A percentile compares a stretch with the other conserved stretches of the same genome.
phyloP scores from a whole-genome alignment of 768 basidiomycete species.

The Mycena galopus region DNA sequence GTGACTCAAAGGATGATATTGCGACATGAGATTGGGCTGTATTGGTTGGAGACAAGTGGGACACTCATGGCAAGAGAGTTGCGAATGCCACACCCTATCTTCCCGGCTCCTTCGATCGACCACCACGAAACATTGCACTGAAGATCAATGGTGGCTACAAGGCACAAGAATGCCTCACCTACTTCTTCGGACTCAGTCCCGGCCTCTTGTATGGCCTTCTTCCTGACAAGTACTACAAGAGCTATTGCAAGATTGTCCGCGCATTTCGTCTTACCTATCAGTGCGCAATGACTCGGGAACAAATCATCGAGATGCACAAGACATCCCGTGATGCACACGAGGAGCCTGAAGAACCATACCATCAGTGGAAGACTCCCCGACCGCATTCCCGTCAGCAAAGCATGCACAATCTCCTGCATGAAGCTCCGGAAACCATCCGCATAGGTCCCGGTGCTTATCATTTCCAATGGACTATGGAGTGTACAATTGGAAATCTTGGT shows the following conservation, averaged over 20 bases:
- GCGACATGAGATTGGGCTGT: constrained; percentile 48
- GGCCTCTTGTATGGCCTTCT: not conserved
- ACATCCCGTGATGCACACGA: not conserved
- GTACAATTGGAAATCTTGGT: no score
- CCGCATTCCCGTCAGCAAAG: not conserved
- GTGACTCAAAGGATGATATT: constrained; percentile 36
- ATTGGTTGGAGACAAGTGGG: constrained; percentile 32
- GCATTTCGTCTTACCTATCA: not conserved
- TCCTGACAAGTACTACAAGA: not conserved
- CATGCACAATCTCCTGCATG: not conserved
- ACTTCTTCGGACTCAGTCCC: no score
- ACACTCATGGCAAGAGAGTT: constrained; percentile 32
- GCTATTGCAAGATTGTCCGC: not conserved
- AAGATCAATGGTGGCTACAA: constrained; percentile 36
- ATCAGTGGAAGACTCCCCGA: not conserved
- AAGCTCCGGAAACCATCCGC: not conserved
- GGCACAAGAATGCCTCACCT: not conserved
- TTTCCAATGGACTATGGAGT: constrained; percentile 4
- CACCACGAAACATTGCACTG: constrained; percentile 42
- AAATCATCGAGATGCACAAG: not conserved
- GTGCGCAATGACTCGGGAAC: not conserved
- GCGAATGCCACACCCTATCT: constrained; percentile 18
- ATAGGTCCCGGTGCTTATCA: not conserved
- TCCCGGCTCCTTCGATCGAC: constrained; percentile 33
- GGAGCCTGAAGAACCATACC: not conserved